phyloP scores from a whole-genome alignment of 768 basidiomycete species.

The Trametes meyenii region DNA sequence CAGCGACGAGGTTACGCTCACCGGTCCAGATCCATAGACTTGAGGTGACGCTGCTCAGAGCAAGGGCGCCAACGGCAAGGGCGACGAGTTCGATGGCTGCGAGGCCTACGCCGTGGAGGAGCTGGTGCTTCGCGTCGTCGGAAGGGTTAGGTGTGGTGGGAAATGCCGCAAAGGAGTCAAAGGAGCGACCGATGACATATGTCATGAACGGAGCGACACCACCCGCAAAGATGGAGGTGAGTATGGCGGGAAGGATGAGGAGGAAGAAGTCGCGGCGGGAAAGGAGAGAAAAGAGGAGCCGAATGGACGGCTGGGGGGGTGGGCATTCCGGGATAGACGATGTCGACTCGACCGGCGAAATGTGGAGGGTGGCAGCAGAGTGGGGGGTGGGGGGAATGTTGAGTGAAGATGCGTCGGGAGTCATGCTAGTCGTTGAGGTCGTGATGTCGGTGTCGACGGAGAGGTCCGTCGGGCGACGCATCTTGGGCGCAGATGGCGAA shows the following conservation, averaged over 20 bases:
- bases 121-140: constrained; percentile 47
- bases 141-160: constrained; percentile 45
- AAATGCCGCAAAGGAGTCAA: constrained; percentile 70
- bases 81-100: constrained; percentile 68
- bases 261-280: constrained; percentile 55
- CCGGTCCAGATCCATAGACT: constrained; percentile 87
- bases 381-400: constrained; percentile 22
- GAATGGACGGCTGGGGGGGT: constrained; percentile 52
- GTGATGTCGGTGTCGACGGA: constrained; percentile 29
- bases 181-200: constrained; percentile 73
- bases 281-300: constrained; percentile 68
- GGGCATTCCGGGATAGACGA: constrained; percentile 30
- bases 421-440: constrained; percentile 26
- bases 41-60: constrained; percentile 74
- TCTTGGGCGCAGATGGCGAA: constrained; percentile 21
- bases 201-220: constrained; percentile 88
- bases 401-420: constrained; percentile 26
- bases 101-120: constrained; percentile 59
- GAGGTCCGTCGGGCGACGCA: constrained; percentile 32
- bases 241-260: constrained; percentile 65
- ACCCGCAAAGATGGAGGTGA: constrained; percentile 64
- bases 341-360: constrained; percentile 25
- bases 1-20: constrained; percentile 71
- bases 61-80: constrained; percentile 65
- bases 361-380: constrained; percentile 25